A percentile compares a stretch with the other conserved stretches of the same genome.
Conservation (phyloP, 495 filamentous ascomycete genomes). For the Penicillium canariense region DNA sequence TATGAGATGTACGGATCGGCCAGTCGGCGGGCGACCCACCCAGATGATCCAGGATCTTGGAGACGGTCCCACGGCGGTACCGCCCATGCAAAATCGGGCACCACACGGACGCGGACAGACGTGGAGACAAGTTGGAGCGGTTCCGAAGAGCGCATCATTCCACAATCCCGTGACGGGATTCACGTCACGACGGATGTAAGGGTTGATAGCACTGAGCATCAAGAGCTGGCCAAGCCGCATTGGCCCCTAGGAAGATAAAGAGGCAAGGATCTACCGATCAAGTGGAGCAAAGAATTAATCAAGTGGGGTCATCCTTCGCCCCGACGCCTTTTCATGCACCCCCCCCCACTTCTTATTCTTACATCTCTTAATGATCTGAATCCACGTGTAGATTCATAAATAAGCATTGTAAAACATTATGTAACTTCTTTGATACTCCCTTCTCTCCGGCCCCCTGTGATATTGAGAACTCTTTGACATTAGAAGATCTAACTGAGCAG, state of each 20-base stretch:
- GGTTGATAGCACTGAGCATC: neutral
- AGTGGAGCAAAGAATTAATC: neutral
- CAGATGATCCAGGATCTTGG: constrained; percentile 4
- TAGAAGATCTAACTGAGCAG: too few species aligned
- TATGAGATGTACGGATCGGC: neutral
- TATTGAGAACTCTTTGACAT: too few species aligned
- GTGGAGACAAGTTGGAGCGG: neutral
- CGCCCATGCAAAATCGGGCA: neutral
- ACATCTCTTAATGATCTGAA: too few species aligned
- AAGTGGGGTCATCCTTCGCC: too few species aligned
- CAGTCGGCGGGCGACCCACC: neutral
- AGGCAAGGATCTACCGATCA: neutral
- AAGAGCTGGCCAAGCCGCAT: neutral
- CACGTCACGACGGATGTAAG: constrained; percentile 1
- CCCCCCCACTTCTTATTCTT: too few species aligned
- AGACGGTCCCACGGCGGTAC: neutral
- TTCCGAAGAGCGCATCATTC: neutral
- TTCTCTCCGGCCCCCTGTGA: too few species aligned
- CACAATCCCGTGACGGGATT: neutral
- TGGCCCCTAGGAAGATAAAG: neutral
- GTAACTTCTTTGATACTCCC: too few species aligned
- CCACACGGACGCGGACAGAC: neutral
- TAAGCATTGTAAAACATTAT: too few species aligned
- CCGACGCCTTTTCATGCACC: too few species aligned
- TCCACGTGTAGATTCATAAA: too few species aligned